Conservation (phyloP, 768 basidiomycete species). For the Lactarius deliciosus region DNA sequence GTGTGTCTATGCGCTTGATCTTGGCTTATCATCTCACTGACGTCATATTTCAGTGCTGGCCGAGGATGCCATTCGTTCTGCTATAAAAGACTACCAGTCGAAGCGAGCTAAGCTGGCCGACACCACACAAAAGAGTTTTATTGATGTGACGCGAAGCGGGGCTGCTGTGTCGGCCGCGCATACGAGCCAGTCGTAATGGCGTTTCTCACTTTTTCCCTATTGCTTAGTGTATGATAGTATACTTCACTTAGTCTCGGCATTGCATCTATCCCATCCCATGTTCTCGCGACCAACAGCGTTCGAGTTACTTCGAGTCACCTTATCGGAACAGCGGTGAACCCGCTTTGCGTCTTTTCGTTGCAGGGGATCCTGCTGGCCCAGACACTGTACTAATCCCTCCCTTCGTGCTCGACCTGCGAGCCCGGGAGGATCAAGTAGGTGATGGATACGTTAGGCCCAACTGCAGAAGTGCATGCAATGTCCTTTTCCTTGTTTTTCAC, state of each 20-base stretch:
- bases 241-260: not conserved
- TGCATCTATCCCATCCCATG: not conserved
- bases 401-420: too few relatives aligned
- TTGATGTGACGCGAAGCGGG: constrained; percentile 64
- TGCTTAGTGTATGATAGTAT: constrained; percentile 24
- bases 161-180: constrained; percentile 51
- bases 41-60: constrained; percentile 71
- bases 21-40: constrained; percentile 10
- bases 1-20: constrained; percentile 46
- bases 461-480: too few relatives aligned
- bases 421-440: too few relatives aligned
- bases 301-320: too few relatives aligned
- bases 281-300: not conserved
- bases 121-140: constrained; percentile 59
- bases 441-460: too few relatives aligned
- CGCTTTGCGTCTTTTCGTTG: too few relatives aligned
- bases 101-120: constrained; percentile 63
- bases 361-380: too few relatives aligned
- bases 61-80: constrained; percentile 97
- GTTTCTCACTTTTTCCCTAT: not conserved
- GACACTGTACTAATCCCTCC: too few relatives aligned
- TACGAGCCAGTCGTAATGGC: constrained; percentile 40
- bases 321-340: too few relatives aligned
- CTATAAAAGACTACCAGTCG: constrained; percentile 91
- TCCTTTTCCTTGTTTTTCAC: too few relatives aligned